phyloP scores from a whole-genome alignment of 2,329 filamentous ascomycete genomes.

The Pezicula neosporulosa region DNA sequence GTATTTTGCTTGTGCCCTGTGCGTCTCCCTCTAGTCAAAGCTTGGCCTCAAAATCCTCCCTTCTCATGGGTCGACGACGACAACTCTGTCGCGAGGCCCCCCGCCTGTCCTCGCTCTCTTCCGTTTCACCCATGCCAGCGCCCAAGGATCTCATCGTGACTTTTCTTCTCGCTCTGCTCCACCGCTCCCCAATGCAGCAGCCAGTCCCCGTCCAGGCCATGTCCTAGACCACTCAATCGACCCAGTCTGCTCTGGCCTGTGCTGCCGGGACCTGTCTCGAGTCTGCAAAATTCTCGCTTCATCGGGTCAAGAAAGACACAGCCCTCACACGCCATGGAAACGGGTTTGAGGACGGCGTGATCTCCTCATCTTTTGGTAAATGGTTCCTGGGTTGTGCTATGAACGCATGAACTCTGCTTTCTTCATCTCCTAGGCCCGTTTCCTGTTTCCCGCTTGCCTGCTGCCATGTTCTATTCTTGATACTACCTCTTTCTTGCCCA shows the following conservation, averaged over 20 bases:
- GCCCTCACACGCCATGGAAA: conserved; percentile 13
- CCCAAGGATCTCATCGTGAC: background rate
- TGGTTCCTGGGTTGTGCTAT: background rate
- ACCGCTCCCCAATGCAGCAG: background rate
- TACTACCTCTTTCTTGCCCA: conserved; percentile 10
- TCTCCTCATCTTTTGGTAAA: conserved; percentile 9
- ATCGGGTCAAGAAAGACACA: conserved; percentile 3
- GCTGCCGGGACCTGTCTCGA: conserved; percentile 8
- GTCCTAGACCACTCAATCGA: no score
- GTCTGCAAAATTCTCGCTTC: conserved; percentile 1
- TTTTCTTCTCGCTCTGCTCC: background rate
- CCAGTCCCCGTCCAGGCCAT: no score
- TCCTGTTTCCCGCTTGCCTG: conserved; percentile 9
- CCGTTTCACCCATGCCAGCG: conserved; percentile 16
- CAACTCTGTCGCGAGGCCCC: conserved; percentile 7
- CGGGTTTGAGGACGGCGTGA: conserved; percentile 14
- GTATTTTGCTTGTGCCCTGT: background rate
- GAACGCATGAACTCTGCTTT: conserved; percentile 11
- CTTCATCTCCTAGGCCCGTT: conserved; percentile 4
- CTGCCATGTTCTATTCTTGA: conserved; percentile 11
- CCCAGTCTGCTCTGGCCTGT: no score
- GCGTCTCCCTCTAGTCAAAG: conserved; percentile 2
- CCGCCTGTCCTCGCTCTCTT: background rate
- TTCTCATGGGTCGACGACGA: conserved; percentile 7
- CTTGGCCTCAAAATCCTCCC: conserved; percentile 7